Base-by-base conservation (phyloP, 1,284 basidiomycete species). In the Tremellales sp. region DNA sequence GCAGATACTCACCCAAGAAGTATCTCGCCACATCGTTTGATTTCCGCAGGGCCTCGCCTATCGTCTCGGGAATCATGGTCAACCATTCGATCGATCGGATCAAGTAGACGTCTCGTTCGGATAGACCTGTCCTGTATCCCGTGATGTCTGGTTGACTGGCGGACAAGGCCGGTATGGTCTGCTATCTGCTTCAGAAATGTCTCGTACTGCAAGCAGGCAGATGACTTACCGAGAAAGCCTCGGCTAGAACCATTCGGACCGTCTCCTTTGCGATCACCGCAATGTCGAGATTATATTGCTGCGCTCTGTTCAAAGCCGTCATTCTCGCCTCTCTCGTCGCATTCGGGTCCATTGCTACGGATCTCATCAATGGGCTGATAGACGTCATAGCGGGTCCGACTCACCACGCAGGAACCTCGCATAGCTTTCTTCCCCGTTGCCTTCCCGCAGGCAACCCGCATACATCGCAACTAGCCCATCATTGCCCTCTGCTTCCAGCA, bases 51-150 rank as follows among this genome's bases (percentile, higher is more conserved):
- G 90, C 90, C 14, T 83, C 83, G n/a, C 76, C 73, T 54, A 84
- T 82, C 1, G 89, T 94, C 16, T 78, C 74, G 33, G 82, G 79
- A 53, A 80, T 76, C 67, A 90, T 87, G 0, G 82, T 87, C 37
- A 94, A 87, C 94, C 94, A 98, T 65, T 97, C 93, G 48, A 97
- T 84, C 0, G 87, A 86, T 8, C 90, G 80, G 41, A 97, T 78
- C 8, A 98, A 76, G 40, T 86, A 72, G 33, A 77, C 70, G 65
- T 94, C 87, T 13, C 66, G 58, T 32, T 72, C 60, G 31, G 52
- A 43, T 27, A 72, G 57, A 9, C 58, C 60, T 1, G 67, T 57
- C 1, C 62, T 53, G 40, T 71, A 60, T 7, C 77, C 77, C 0
- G 86, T 84, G 41, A 89, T 75, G 7, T 81, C 77, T 14, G 68